These are phyloP conservation scores for Nymphaea thermarum DNA, from an alignment of 164 flowering plant species.

Conservation along the genomic window DNA sequence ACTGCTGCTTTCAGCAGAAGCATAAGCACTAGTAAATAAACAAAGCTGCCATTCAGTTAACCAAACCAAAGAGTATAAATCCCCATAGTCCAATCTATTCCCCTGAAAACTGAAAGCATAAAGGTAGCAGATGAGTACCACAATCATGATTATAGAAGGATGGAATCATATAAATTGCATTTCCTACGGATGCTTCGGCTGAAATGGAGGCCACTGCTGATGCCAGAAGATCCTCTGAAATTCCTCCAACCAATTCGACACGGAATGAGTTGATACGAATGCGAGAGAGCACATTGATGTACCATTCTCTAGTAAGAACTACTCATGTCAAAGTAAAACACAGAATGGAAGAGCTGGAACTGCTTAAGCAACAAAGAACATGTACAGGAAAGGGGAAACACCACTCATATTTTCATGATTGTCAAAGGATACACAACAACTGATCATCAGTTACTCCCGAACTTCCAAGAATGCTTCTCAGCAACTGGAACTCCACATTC, in stretches of 20 bases:
- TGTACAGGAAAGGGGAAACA: neutral
- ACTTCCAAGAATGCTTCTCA: constrained; percentile 33
- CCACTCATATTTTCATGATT: neutral
- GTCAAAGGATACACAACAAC: constrained; percentile 61
- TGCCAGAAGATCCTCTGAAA: constrained; percentile 63
- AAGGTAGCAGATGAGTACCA: constrained; percentile 21
- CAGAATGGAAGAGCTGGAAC: neutral
- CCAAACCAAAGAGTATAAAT: neutral
- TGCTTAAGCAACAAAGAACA: neutral
- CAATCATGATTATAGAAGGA: constrained; percentile 61
- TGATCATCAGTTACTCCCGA: constrained; percentile 28
- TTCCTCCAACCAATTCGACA: constrained; percentile 59
- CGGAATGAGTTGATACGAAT: constrained; percentile 91
- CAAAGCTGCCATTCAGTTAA: neutral
- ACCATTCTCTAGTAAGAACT: constrained; percentile 85
- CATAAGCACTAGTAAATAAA: neutral
- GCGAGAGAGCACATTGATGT: constrained; percentile 56
- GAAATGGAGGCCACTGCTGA: constrained; percentile 63
- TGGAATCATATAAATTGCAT: constrained; percentile 51
- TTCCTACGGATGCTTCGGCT: constrained; percentile 62
- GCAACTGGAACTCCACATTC: constrained; percentile 52
- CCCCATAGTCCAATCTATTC: neutral
- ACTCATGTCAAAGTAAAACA: constrained; percentile 25
- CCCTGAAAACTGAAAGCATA: neutral
- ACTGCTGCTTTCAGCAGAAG: neutral